Evolutionary conservation across 2,329 filamentous ascomycete species (phyloP).

Genomic region (Arthrobotrys musiformis): DNA sequence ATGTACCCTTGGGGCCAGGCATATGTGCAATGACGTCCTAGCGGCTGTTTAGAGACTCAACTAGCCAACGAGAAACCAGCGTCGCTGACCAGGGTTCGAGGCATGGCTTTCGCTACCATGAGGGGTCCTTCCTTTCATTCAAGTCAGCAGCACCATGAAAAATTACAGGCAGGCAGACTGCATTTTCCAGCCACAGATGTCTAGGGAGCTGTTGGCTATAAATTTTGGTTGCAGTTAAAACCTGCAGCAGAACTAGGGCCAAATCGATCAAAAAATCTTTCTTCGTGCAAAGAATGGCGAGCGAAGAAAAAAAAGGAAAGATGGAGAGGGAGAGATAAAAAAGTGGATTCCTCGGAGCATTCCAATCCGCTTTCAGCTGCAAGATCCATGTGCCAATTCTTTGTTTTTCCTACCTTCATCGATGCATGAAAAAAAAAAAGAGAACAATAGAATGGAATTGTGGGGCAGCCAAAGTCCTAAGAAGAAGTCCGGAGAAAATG

Average conservation of each 20-base stretch:
- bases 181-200: slow-evolving; percentile 30
- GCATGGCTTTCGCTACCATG: slow-evolving; percentile 35
- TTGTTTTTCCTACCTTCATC: background rate
- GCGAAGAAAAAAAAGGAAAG: too few relatives aligned
- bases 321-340: background rate
- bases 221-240: background rate
- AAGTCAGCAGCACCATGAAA: background rate
- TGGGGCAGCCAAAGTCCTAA: too few relatives aligned
- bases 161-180: slow-evolving; percentile 17
- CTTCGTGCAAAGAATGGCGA: background rate
- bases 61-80: slow-evolving; percentile 32
- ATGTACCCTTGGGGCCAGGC: slow-evolving; percentile 2
- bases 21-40: slow-evolving; percentile 54
- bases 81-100: slow-evolving; percentile 9
- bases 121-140: slow-evolving; percentile 27
- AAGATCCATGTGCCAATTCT: slow-evolving; percentile 13
- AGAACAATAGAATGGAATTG: slow-evolving; percentile 1
- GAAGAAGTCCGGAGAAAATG: background rate
- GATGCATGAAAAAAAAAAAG: background rate
- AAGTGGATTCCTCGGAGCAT: slow-evolving; percentile 30
- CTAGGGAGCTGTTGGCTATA: background rate
- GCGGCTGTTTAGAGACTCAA: slow-evolving; percentile 10
- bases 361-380: slow-evolving; percentile 47
- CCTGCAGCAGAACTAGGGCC: background rate
- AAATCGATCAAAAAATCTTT: slow-evolving; percentile 11